These are phyloP conservation scores for Thamnidium elegans DNA, from an alignment of 192 early-diverging fungal genomes.

Conservation along the genomic window DNA sequence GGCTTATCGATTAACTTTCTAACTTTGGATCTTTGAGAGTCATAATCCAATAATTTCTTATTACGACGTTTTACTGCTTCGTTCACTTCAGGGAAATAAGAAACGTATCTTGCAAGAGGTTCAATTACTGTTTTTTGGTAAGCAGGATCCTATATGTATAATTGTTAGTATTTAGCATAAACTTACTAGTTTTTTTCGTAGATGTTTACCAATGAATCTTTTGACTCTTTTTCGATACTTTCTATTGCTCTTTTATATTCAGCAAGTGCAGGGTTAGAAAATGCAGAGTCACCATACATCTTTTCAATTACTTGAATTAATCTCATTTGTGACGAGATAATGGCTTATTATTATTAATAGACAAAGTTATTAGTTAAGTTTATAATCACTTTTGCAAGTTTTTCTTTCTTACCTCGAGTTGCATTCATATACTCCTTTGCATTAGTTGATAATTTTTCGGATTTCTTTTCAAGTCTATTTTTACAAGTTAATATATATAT, in stretches of 20 bases:
- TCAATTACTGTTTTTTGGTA: conserved; percentile 85
- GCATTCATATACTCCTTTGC: conserved; percentile 88
- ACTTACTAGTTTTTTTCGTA: not conserved
- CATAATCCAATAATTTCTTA: conserved; percentile 89
- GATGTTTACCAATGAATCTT: conserved; percentile 69
- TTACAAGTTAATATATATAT: not conserved
- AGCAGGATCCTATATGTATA: conserved; percentile 58
- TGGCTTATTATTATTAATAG: conserved; percentile 60
- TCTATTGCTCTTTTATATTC: conserved; percentile 85
- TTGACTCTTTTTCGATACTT: conserved; percentile 74
- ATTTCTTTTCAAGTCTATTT: conserved; percentile 73
- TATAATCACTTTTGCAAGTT: not conserved
- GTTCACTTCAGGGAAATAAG: conserved; percentile 90
- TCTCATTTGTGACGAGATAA: conserved; percentile 78
- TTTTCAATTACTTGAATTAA: conserved; percentile 84
- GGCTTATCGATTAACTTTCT: conserved; percentile 81
- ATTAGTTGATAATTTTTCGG: conserved; percentile 80
- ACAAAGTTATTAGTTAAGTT: not conserved
- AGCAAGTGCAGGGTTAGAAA: conserved; percentile 65
- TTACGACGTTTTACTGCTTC: conserved; percentile 86
- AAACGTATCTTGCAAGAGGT: conserved; percentile 78
- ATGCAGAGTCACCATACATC: conserved; percentile 83
- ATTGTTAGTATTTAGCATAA: not conserved
- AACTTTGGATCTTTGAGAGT: conserved; percentile 66
- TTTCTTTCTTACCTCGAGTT: conserved; percentile 55